Percentiles rank a stretch among this genome's conserved stretches.
phyloP scores from a whole-genome alignment of 2,329 filamentous ascomycete genomes.

The Orbilia javanica region DNA sequence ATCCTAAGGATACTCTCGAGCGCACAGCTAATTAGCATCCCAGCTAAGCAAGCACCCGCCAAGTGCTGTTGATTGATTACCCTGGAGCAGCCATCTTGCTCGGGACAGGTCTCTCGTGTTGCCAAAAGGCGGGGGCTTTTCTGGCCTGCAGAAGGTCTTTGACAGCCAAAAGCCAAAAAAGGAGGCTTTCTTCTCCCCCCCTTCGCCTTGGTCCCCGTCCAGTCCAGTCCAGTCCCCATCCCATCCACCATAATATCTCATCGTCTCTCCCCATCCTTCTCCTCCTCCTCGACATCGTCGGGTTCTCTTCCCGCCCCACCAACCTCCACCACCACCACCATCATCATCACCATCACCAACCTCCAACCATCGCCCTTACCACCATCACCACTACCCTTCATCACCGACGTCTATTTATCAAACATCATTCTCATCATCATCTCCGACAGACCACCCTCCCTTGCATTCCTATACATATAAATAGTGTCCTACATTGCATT shows the following conservation, averaged over 20 bases:
- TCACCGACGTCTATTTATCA: neutral
- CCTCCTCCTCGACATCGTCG: constrained; percentile 26
- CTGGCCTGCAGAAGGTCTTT: neutral
- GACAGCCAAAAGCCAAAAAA: constrained; percentile 40
- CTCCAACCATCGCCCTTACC: neutral
- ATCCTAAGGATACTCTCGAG: neutral
- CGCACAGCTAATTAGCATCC: neutral
- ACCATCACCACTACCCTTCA: neutral
- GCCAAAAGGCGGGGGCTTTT: constrained; percentile 39
- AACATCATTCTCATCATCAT: neutral
- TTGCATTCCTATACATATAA: constrained; percentile 8
- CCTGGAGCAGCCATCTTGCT: neutral
- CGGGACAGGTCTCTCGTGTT: neutral
- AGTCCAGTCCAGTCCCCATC: too few species aligned
- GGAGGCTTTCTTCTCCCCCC: constrained; percentile 38
- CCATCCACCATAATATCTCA: constrained; percentile 38
- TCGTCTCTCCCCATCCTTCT: constrained; percentile 16
- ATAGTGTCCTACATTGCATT: neutral
- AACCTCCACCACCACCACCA: neutral
- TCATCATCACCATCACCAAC: neutral
- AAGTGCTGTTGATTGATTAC: neutral
- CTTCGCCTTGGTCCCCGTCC: neutral
- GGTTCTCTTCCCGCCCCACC: constrained; percentile 12
- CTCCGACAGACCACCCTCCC: constrained; percentile 3
- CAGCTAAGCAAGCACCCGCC: neutral